A percentile compares a stretch with the other conserved stretches of the same genome.
phyloP scores from a whole-genome alignment of 1,284 basidiomycete species.

The Porodaedalea pini region DNA sequence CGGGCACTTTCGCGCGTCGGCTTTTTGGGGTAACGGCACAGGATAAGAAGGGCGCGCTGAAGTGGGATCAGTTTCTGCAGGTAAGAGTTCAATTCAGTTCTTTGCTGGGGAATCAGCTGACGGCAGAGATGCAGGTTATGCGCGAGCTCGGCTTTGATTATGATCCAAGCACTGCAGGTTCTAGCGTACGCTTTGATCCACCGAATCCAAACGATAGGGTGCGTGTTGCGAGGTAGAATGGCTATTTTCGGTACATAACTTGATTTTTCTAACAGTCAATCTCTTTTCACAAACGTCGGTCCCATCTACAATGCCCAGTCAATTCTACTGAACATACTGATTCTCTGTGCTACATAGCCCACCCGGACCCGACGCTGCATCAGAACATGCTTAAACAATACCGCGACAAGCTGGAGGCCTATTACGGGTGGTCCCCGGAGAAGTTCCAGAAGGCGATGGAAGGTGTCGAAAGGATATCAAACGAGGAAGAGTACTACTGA shows the following conservation, averaged over 20 bases:
- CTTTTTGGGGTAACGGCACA: conserved; percentile 55
- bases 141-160: conserved; percentile 70
- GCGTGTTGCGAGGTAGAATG: conserved; percentile 27
- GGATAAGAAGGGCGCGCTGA: conserved; percentile 59
- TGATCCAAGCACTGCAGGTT: conserved; percentile 72
- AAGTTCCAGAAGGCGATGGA: conserved; percentile 39
- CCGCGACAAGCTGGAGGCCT: conserved; percentile 54
- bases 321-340: not conserved
- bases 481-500: not conserved
- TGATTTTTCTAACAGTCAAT: conserved; percentile 48
- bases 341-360: conserved; percentile 44
- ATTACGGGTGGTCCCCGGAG: conserved; percentile 69
- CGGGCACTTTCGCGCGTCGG: conserved; percentile 57
- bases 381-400: conserved; percentile 49
- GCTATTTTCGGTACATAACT: conserved; percentile 15
- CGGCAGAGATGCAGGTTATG: conserved; percentile 52
- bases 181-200: conserved; percentile 77
- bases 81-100: conserved; percentile 29
- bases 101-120: not conserved
- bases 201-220: conserved; percentile 56
- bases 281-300: conserved; percentile 71
- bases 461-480: not conserved
- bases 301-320: not conserved
- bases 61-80: conserved; percentile 68
- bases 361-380: conserved; percentile 63